Conservation (phyloP, 352 stramenopile species). For the Pythium brassicae region DNA sequence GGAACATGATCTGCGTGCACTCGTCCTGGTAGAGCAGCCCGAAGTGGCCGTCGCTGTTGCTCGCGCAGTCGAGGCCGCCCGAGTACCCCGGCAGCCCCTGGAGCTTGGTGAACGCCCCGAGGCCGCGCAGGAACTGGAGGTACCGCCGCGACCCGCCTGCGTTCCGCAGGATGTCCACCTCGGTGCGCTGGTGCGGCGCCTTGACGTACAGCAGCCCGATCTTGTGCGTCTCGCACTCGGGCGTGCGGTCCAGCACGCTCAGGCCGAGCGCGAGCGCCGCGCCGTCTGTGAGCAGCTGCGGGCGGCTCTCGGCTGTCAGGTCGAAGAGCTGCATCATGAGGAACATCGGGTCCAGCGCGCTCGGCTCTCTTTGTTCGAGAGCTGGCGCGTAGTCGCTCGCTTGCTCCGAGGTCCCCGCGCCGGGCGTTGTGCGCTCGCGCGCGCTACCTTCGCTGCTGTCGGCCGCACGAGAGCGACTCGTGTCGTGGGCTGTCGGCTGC, state of each 20-base stretch:
- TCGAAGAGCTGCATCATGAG: constrained; percentile 86
- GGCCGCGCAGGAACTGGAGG: constrained; percentile 59
- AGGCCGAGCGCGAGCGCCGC: constrained; percentile 52
- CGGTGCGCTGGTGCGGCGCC: constrained; percentile 44
- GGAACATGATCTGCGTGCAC: constrained; percentile 79
- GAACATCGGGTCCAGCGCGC: constrained; percentile 49
- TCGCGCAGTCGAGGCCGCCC: constrained; percentile 69
- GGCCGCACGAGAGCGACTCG: background rate
- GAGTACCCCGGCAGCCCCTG: constrained; percentile 62
- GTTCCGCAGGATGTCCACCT: constrained; percentile 72
- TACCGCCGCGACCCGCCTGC: constrained; percentile 72
- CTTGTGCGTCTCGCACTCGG: constrained; percentile 84
- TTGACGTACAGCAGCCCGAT: constrained; percentile 78
- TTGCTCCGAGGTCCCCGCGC: constrained; percentile 3
- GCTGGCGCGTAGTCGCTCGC: background rate
- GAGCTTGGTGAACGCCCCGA: constrained; percentile 68
- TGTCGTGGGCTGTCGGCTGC: constrained; percentile 1
- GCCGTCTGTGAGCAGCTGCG: constrained; percentile 57
- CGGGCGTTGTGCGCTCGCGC: constrained; percentile 4
- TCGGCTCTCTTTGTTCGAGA: constrained; percentile 10
- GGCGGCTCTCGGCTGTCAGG: constrained; percentile 43
- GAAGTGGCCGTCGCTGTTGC: constrained; percentile 72
- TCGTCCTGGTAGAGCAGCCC: constrained; percentile 66
- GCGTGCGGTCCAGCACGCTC: constrained; percentile 76
- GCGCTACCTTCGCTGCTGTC: background rate